phyloP scores from a whole-genome alignment of 2,329 filamentous ascomycete species.

The Zymoseptoria crescenta region DNA sequence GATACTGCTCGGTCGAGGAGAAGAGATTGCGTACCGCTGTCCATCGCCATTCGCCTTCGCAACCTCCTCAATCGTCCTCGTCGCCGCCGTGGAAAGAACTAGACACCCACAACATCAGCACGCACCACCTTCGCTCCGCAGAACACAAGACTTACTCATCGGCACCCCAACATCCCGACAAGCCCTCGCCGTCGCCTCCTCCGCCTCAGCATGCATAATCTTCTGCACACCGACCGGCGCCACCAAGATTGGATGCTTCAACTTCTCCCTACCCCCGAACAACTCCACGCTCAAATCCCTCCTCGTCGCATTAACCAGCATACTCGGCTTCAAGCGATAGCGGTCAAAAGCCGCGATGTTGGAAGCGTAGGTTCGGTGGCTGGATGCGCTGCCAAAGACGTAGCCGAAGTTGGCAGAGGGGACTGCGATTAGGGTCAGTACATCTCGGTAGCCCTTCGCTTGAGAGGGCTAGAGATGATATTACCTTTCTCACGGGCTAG shows the following conservation, averaged over 20 bases:
- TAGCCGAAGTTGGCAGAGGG: slow-evolving; percentile 35
- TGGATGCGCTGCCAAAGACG: slow-evolving; percentile 33
- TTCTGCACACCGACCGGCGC: slow-evolving; percentile 63
- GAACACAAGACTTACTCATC: slow-evolving; percentile 35
- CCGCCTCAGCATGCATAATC: slow-evolving; percentile 58
- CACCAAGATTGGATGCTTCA: slow-evolving; percentile 46
- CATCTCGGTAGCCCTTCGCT: too few species aligned
- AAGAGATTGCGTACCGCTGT: neutral
- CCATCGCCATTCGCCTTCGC: slow-evolving; percentile 48
- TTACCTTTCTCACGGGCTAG: slow-evolving; percentile 23
- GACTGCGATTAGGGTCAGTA: slow-evolving; percentile 10
- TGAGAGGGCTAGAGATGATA: too few species aligned
- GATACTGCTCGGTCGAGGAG: neutral
- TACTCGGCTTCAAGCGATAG: slow-evolving; percentile 34
- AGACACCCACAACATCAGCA: neutral
- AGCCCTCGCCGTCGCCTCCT: slow-evolving; percentile 56
- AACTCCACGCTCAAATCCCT: slow-evolving; percentile 22
- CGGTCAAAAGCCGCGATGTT: slow-evolving; percentile 34
- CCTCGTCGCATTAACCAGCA: slow-evolving; percentile 34
- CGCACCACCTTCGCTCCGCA: neutral
- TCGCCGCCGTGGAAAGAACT: slow-evolving; percentile 56
- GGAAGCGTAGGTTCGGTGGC: slow-evolving; percentile 29
- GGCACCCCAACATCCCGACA: slow-evolving; percentile 55
- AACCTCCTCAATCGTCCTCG: slow-evolving; percentile 58
- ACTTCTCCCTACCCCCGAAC: slow-evolving; percentile 38